phyloP scores from a whole-genome alignment of 495 filamentous ascomycete species.

The Podospora pseudoanserina region DNA sequence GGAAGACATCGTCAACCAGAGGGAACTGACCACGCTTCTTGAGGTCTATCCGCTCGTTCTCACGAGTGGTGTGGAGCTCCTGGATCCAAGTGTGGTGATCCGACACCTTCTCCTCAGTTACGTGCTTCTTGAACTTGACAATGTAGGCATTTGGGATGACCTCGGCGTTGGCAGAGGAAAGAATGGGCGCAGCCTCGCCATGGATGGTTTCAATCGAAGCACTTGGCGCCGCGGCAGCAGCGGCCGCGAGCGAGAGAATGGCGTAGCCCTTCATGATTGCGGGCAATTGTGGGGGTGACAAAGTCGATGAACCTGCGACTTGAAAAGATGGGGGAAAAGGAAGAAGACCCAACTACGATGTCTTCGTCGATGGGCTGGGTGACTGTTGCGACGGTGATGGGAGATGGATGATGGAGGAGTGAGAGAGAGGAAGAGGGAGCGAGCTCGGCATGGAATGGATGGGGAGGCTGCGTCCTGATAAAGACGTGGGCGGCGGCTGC shows the following conservation, averaged over 20 bases:
- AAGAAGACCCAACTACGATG: constrained; percentile 29
- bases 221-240: constrained; percentile 71
- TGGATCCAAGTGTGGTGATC: constrained; percentile 92
- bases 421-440: constrained; percentile 24
- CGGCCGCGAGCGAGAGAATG: constrained; percentile 62
- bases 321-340: constrained; percentile 27
- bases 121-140: constrained; percentile 96
- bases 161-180: constrained; percentile 72
- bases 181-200: constrained; percentile 79
- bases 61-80: constrained; percentile 64
- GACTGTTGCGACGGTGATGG: constrained; percentile 30
- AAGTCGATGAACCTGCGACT: constrained; percentile 45
- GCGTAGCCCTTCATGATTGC: constrained; percentile 69
- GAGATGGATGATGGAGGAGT: constrained; percentile 41
- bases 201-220: constrained; percentile 74
- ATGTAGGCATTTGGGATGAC: constrained; percentile 90
- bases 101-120: constrained; percentile 59
- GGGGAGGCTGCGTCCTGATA: constrained; percentile 36
- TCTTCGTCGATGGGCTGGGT: constrained; percentile 21
- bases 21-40: constrained; percentile 83
- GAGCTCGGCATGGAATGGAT: constrained; percentile 23
- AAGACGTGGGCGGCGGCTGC: constrained; percentile 30
- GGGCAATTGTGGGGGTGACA: constrained; percentile 24
- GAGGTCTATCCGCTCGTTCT: constrained; percentile 67
- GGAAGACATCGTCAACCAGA: constrained; percentile 65